Evolutionary conservation across 1,284 basidiomycete genomes (phyloP), one percentile per base, ranked within the genome.

Genomic region (Apiotrichum mycotoxinovorans): DNA sequence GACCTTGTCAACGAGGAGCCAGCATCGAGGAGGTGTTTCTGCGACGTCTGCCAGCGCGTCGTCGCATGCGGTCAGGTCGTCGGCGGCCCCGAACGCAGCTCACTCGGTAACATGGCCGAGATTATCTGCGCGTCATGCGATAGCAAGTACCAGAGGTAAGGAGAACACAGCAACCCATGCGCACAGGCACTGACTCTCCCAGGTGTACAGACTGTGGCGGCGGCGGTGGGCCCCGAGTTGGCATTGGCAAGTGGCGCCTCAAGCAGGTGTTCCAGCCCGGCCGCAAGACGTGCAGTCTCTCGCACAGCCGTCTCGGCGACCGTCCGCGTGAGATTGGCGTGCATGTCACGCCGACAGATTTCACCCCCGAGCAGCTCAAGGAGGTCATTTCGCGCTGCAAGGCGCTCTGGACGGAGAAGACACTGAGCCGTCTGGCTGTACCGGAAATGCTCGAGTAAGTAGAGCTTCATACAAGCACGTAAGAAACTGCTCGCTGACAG

Each of bases 201-300:
- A 63, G 57, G 62, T 61, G 53, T 20, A 53, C 53, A 4, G 62
- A 76, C 64, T 76, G 74, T 48, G 74, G 74, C 25, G 77, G 75
- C 3, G 76, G 77, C 12, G 76, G 77, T 25, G 77, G 77, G 3
- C 64, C 71, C 3, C 59, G 74, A n/a, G 63, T 74, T 9, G 78
- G 78, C 1, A 78, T 78, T 25, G 79, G 79, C 7, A 80, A 79
- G 65, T 80, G 78, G 78, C 65, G 79, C 15, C 72, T 73, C 50
- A 79, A 79, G 61, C 74, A 79, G 59, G 72, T 79, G 30, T 80
- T 80, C 66, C 72, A 72, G 41, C 69, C 68, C 4, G 75, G 74
- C 4, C 67, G 78, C 27, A 78, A 78, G 62, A 80, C 79, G 11
- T 80, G 79, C 60, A 67, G 68, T 20, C 63, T 80, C 9, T 72